Percentiles rank a stretch among this genome's conserved stretches.
These are phyloP conservation scores for Fusarium sp. DNA, from an alignment of 2,329 filamentous ascomycete species.

Conservation along the genomic window DNA sequence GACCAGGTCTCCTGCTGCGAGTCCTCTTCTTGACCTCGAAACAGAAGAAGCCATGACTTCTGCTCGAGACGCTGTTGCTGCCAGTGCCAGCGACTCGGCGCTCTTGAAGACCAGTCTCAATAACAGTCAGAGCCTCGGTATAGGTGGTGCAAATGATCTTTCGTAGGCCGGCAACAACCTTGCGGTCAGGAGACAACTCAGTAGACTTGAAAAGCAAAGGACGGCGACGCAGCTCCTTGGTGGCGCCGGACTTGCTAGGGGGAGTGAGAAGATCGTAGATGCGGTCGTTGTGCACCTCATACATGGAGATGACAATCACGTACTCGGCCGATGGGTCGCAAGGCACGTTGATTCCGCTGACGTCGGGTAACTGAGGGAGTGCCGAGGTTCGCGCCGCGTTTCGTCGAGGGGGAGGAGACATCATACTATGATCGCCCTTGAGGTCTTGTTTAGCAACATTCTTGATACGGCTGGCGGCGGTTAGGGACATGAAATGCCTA, in stretches of 20 bases:
- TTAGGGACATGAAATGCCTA: slow-evolving; percentile 57
- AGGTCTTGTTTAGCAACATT: slow-evolving; percentile 58
- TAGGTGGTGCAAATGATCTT: slow-evolving; percentile 89
- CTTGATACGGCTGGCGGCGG: slow-evolving; percentile 59
- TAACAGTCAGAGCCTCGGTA: slow-evolving; percentile 86
- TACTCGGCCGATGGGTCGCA: slow-evolving; percentile 77
- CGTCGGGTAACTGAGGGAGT: slow-evolving; percentile 79
- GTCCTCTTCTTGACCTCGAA: slow-evolving; percentile 90
- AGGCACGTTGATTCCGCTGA: slow-evolving; percentile 75
- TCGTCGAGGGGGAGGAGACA: slow-evolving; percentile 66
- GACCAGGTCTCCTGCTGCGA: slow-evolving; percentile 57
- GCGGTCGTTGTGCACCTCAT: slow-evolving; percentile 98
- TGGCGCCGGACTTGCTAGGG: slow-evolving; percentile 67
- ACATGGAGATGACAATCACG: slow-evolving; percentile 93
- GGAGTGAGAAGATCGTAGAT: slow-evolving; percentile 92
- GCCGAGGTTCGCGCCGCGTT: slow-evolving; percentile 76
- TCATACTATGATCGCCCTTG: slow-evolving; percentile 63
- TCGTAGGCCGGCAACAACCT: slow-evolving; percentile 89
- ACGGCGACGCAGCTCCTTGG: slow-evolving; percentile 79
- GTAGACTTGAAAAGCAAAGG: slow-evolving; percentile 93
- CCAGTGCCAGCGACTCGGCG: slow-evolving; percentile 89
- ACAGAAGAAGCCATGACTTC: slow-evolving; percentile 96
- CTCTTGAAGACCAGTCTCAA: slow-evolving; percentile 90
- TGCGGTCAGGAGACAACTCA: slow-evolving; percentile 88
- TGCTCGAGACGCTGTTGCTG: slow-evolving; percentile 90